Base-by-base conservation (phyloP, 2,329 filamentous ascomycete species). In the Paradendryphiella salina region DNA sequence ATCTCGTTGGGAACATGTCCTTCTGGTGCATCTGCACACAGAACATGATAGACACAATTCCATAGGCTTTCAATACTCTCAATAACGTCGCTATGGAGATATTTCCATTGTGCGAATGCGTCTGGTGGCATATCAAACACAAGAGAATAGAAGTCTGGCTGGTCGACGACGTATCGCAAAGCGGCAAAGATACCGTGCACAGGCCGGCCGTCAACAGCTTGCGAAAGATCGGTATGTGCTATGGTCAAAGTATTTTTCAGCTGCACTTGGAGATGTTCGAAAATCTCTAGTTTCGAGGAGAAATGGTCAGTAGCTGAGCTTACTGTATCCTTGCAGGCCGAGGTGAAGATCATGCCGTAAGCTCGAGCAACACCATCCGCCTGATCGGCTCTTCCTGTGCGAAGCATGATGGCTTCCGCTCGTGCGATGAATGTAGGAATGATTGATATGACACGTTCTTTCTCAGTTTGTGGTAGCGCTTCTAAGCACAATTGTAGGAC, bases 21-120 rank as follows among this genome's bases (percentile, higher is more conserved):
- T 74, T 99, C 94, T 0, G 95, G 94, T 1, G 94, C 96, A 73
- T 96, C 94, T 56, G 96, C 87, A 65, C 94, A 99, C 0, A 99
- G 81, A 3, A 95, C 84, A 44, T 85, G 81, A 61, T 83, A 83
- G 4, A 96, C 90, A 20, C 84, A 81, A 0, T 75, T 65, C 94
- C 94, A 99, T 5, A 96, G 83, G n/a, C 81, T 79, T 40, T 80
- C 75, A 50, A 90, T 88, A 52, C 81, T 79, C 1, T 66, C 63
- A 10, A 89, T 75, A 1, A 91, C 80, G 3, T 82, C 80, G 2
- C 70, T 56, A 55, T 87, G 84, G 1, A 85, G 52, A 1, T 58
- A 47, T 21, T 64, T 66, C 73, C 74, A 75, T n/a, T 43, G 29
- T 2, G 15, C n/a, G 31, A 61, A 43, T 37, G 35, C 18, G 20